phyloP scores from a whole-genome alignment of 2,329 filamentous ascomycete genomes.

The Teratosphaeria destructans region DNA sequence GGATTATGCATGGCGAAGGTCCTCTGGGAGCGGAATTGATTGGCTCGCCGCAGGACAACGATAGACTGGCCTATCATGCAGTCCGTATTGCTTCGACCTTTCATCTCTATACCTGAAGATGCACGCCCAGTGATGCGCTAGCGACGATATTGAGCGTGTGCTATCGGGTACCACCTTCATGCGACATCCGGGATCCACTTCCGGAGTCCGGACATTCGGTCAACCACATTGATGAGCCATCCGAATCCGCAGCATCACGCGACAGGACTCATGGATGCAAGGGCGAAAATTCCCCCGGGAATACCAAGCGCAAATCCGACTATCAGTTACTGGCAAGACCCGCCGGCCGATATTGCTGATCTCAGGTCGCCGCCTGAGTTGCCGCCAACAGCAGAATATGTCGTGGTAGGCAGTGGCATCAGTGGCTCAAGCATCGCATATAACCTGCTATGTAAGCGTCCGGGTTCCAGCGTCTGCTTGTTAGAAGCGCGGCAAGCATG shows the following conservation, averaged over 20 bases:
- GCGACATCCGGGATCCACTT: not conserved
- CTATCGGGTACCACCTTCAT: not conserved
- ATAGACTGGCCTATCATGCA: not conserved
- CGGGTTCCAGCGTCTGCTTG: constrained; percentile 22
- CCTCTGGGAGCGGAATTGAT: not conserved
- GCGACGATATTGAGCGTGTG: not conserved
- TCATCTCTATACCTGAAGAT: not conserved
- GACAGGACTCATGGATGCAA: constrained; percentile 4
- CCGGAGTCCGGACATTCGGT: not conserved
- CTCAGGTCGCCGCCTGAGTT: constrained; percentile 15
- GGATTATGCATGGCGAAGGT: no score
- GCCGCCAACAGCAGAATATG: constrained; percentile 23
- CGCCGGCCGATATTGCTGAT: constrained; percentile 28
- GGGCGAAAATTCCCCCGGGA: constrained; percentile 8
- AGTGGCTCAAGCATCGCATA: constrained; percentile 29
- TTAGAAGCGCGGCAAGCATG: constrained; percentile 30
- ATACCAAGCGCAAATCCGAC: constrained; percentile 26
- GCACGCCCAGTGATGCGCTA: not conserved
- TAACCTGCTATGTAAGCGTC: constrained; percentile 22
- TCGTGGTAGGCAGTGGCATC: constrained; percentile 31
- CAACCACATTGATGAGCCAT: not conserved
- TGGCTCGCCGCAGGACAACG: not conserved
- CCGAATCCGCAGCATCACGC: not conserved
- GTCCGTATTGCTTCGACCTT: not conserved
- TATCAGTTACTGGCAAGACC: constrained; percentile 33